Evolutionary conservation across 371 early-diverging fungal species (phyloP).

Genomic region (Rhizopus arrhizus): DNA sequence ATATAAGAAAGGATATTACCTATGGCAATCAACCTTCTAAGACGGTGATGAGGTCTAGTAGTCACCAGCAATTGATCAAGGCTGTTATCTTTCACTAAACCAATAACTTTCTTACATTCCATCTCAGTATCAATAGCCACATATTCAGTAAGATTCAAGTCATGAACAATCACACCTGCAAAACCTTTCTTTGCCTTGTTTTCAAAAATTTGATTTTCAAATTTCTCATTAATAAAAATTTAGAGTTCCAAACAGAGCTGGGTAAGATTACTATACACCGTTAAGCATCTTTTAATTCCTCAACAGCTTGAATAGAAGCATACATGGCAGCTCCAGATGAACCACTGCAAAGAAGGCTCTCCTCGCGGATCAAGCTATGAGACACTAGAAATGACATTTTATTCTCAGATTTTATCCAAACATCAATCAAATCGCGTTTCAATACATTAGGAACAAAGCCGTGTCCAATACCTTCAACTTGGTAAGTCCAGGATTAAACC

Average conservation of each 20-base stretch:
- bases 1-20: conserved; percentile 83
- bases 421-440: conserved; percentile 59
- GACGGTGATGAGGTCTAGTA: conserved; percentile 54
- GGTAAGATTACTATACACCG: conserved; percentile 62
- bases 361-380: conserved; percentile 67
- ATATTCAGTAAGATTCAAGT: conserved; percentile 79
- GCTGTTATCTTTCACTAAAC: conserved; percentile 82
- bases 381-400: conserved; percentile 74
- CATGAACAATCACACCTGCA: conserved; percentile 79
- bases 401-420: conserved; percentile 74
- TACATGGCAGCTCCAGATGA: conserved; percentile 75
- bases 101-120: conserved; percentile 78
- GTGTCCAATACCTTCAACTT: conserved; percentile 78
- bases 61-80: conserved; percentile 97
- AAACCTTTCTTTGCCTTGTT: conserved; percentile 77
- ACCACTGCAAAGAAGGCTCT: conserved; percentile 72
- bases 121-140: conserved; percentile 74
- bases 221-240: conserved; percentile 69
- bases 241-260: conserved; percentile 71
- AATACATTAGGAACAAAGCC: conserved; percentile 66
- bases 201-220: conserved; percentile 48
- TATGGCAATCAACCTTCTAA: conserved; percentile 86
- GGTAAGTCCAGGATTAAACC: conserved; percentile 57
- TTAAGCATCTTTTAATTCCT: conserved; percentile 26
- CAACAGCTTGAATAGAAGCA: conserved; percentile 62